phyloP scores from a whole-genome alignment of 148 eudicot genomes.

The Heliamphora exappendiculata region DNA sequence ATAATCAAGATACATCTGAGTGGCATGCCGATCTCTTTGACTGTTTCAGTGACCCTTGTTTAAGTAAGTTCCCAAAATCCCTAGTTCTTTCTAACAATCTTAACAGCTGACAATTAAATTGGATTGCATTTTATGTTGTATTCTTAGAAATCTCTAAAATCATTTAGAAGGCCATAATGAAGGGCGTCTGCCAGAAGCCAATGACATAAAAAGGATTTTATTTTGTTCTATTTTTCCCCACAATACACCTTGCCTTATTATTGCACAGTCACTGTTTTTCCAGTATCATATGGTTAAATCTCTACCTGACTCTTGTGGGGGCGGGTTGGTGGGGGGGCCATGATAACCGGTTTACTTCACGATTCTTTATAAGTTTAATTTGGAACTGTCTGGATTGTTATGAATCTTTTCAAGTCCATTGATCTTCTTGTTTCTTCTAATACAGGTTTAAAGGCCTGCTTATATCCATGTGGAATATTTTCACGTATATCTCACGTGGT shows the following conservation, averaged over 20 bases:
- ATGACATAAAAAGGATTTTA: background rate
- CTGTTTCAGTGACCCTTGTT: constrained; percentile 17
- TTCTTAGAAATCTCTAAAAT: background rate
- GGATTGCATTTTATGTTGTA: background rate
- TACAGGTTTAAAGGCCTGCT: constrained; percentile 26
- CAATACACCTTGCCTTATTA: background rate
- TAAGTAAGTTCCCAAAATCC: constrained; percentile 8
- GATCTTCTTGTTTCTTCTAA: background rate
- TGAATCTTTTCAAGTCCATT: background rate
- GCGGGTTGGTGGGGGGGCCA: too few relatives aligned
- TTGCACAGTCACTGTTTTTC: background rate
- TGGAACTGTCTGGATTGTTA: background rate
- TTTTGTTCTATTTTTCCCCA: background rate
- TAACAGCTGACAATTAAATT: background rate
- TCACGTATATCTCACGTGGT: constrained; percentile 21
- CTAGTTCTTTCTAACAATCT: background rate
- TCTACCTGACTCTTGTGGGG: too few relatives aligned
- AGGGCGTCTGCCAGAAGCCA: background rate
- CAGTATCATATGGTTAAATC: too few relatives aligned
- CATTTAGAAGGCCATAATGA: background rate
- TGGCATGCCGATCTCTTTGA: constrained; percentile 22
- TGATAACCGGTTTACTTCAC: background rate
- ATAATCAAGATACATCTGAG: constrained; percentile 3
- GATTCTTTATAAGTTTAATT: background rate
- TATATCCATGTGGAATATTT: constrained; percentile 32